A percentile compares a stretch with the other conserved stretches of the same genome.
Evolutionary conservation across 768 basidiomycete species (phyloP).

Genomic region (Saitozyma podzolica): DNA sequence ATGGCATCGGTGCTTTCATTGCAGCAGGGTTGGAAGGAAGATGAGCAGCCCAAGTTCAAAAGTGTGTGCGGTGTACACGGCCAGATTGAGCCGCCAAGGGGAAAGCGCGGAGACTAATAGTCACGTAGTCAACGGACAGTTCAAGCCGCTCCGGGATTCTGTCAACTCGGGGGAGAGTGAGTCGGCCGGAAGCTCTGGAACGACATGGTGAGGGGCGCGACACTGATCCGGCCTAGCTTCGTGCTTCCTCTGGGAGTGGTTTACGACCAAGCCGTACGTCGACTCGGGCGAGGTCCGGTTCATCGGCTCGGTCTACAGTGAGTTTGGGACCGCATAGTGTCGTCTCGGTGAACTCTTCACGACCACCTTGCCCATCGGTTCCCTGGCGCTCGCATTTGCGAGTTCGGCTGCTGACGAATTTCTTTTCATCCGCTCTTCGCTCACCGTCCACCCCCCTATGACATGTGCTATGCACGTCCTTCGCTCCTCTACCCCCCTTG

Average conservation of each 20-base stretch:
- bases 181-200: constrained; percentile 3
- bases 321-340: not conserved
- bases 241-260: constrained; percentile 55
- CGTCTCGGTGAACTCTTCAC: not conserved
- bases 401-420: constrained; percentile 46
- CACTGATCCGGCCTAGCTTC: constrained; percentile 16
- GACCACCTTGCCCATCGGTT: not conserved
- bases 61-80: constrained; percentile 55
- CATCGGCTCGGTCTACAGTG: constrained; percentile 61
- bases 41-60: constrained; percentile 61
- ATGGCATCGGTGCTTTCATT: constrained; percentile 96
- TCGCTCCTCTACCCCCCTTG: not conserved
- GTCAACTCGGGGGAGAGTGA: constrained; percentile 80
- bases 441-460: not conserved
- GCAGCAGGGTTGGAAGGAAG: constrained; percentile 73
- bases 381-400: not conserved
- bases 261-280: constrained; percentile 76
- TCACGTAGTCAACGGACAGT: constrained; percentile 50
- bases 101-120: constrained; percentile 1
- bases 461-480: not conserved
- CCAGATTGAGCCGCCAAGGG: not conserved
- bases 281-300: constrained; percentile 79
- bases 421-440: not conserved
- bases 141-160: constrained; percentile 66
- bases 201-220: not conserved